Conservation (phyloP, 2,329 filamentous ascomycete species). For the Paecilomyces fulvus region DNA sequence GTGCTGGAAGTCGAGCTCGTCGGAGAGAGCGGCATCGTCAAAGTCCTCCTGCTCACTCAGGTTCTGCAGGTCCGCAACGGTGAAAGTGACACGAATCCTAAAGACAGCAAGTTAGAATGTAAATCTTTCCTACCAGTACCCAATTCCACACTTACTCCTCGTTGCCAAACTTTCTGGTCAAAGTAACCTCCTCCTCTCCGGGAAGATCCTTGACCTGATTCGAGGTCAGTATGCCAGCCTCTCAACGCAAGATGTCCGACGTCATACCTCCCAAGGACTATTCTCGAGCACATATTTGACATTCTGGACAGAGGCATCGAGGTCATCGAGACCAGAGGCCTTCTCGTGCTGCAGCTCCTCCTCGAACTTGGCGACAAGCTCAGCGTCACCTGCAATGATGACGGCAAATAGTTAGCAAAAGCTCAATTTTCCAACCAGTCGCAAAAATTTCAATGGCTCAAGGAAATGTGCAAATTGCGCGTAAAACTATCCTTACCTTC, state of each 20-base stretch:
- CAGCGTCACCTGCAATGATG: conserved; percentile 52
- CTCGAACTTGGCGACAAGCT: conserved; percentile 78
- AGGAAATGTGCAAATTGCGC: neutral
- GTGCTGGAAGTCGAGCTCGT: conserved; percentile 50
- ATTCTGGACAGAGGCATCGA: conserved; percentile 72
- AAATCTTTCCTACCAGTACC: neutral
- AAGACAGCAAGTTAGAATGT: neutral
- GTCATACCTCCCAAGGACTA: conserved; percentile 64
- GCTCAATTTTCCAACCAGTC: neutral
- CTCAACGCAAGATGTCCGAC: neutral
- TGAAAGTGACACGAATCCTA: conserved; percentile 74
- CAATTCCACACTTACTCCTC: conserved; percentile 60
- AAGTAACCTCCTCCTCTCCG: conserved; percentile 78
- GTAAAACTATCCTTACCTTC: conserved; percentile 30
- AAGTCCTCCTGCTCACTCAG: conserved; percentile 52
- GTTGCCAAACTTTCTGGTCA: conserved; percentile 74
- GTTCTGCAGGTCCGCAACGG: conserved; percentile 71
- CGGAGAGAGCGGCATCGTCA: conserved; percentile 48
- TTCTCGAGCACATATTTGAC: conserved; percentile 88
- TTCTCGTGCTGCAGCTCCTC: conserved; percentile 78
- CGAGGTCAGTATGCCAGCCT: neutral
- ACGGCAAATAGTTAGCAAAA: conserved; percentile 9
- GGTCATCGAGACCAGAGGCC: conserved; percentile 64
- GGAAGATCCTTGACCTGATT: conserved; percentile 59
- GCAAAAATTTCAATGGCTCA: neutral